Base-by-base conservation (phyloP, 139 green algal species). In the Dunaliella primolecta region DNA sequence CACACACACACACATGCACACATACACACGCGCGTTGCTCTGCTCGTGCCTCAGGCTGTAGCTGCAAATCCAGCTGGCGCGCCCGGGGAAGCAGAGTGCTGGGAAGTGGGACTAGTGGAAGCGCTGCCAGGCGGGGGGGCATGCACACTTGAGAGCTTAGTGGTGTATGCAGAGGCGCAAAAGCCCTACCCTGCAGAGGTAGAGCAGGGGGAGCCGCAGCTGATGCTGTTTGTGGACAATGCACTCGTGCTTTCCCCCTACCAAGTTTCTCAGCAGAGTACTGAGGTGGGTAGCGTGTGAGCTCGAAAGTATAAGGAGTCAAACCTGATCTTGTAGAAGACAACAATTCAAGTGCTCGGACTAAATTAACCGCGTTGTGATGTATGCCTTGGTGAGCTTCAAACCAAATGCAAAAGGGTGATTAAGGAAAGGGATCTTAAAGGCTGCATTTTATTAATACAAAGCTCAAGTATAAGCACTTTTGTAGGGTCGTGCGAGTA, bases 181-280 rank as follows among this genome's bases (percentile, higher is more conserved):
- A 85, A 33, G 57, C 89, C 94, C 0, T 87, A 91, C 72, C 95
- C 95, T 0, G 87, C 86, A 2, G 84, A 93, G 64, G 87, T 97
- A 1, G 33, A 30, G 27, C 95, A 98, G 85, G 55, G 55, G 0
- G 95, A 98, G 1, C 36, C 75, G 23, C 95, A 98, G 91, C 87
- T 91, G 0, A 89, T 98, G 71, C 30, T 95, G 83, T 96, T 90
- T 78, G 35, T 84, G 1, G 92, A 89, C 82, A 92, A 87, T 31
- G 36, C 90, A 30, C 92, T 92, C 57, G 80, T 93, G 25, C 20
- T 94, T 33, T 95, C 89, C n/a, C 92, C 94, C 0, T 98, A 98
- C 84, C 20, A 24, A 0, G 86, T 95, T 34, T 57, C 84, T 2
- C 81, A 80, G 1, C 92, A 98, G 87, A 92, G 72, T 75, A 92